Base-by-base conservation (phyloP, 306 rosid genomes). In the Echinosophora koreensis region DNA sequence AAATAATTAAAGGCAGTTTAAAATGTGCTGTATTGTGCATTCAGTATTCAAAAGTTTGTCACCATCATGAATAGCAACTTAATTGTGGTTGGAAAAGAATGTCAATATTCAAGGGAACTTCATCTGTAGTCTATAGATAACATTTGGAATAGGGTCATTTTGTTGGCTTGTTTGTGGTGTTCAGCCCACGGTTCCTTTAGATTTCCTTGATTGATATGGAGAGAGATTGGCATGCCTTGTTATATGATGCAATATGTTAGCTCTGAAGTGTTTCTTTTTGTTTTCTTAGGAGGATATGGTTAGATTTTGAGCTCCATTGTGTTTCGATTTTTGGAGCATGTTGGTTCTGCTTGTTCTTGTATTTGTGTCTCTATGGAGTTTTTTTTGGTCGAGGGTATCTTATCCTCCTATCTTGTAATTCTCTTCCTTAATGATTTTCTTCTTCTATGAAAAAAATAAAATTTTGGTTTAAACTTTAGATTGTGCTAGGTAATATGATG, bases 391-490 rank as follows among this genome's bases (percentile, higher is more conserved):
- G 50, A 8, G 10, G 47, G 8, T 41, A 41, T 41, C 10, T 8
- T 41, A 41, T 41, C 47, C 47, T 41, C 47, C 47, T 41, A 41
- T 11, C 50, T 11, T 44, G 50, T 7, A 44, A 9, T 44, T 11
- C 50, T 44, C 50, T 9, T 42, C 49, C 49, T 42, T 10, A 10
- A 44, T 44, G 50, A 44, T 8, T 44, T 44, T 44, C 14, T 11
- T 8, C 11, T 44, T 22, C 22, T 22, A 22, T 22, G 22, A 22
- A 22, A 22, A 22, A 22, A 22, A 22, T 22, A 22, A 0, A 28
- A 30, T 51, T 12, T 15, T 3, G 14, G 27, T 72, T 55, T 73
- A 58, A 71, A 38, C 42, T 57, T 67, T 49, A 57, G 54, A 39
- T 32, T 8, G 15, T 47, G 75, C 22, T 59, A 12, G 37, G 5